Conservation (phyloP, 257 asterid genomes). For the Euphrasia confusa region DNA sequence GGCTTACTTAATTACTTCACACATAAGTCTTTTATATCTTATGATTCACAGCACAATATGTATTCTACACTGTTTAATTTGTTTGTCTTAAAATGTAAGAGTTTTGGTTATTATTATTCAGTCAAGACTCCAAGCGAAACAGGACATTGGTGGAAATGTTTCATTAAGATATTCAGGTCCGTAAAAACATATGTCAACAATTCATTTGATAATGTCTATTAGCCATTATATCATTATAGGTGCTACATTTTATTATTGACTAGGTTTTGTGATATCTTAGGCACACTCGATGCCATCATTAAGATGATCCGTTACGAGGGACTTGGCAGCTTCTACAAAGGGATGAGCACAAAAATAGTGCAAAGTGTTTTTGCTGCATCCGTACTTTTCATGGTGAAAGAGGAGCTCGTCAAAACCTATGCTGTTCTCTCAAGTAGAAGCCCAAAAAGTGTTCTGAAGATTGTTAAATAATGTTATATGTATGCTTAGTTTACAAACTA, state of each 20-base stretch:
- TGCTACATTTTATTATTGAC: constrained; percentile 9
- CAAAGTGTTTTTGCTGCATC: constrained; percentile 96
- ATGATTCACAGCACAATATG: not conserved
- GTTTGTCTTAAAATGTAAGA: constrained; percentile 17
- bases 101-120: constrained; percentile 35
- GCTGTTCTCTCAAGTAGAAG: constrained; percentile 30
- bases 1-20: constrained; percentile 5
- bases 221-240: constrained; percentile 8
- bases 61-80: not conserved
- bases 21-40: not conserved
- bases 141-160: constrained; percentile 75
- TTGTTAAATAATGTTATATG: constrained; percentile 19
- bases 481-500: constrained; percentile 9
- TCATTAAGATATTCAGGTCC: constrained; percentile 81
- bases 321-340: constrained; percentile 74
- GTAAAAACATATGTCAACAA: constrained; percentile 2
- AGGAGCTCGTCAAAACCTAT: constrained; percentile 74
- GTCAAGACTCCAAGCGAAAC: constrained; percentile 99
- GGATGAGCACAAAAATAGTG: constrained; percentile 89
- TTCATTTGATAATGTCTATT: constrained; percentile 4
- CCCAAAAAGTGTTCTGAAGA: constrained; percentile 17
- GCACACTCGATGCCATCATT: constrained; percentile 72
- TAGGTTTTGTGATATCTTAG: constrained; percentile 33
- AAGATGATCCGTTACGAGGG: constrained; percentile 90
- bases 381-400: constrained; percentile 86